These are phyloP conservation scores for Rhizomucor pusillus DNA, from an alignment of 371 early-diverging fungal genomes.

Conservation along the genomic window DNA sequence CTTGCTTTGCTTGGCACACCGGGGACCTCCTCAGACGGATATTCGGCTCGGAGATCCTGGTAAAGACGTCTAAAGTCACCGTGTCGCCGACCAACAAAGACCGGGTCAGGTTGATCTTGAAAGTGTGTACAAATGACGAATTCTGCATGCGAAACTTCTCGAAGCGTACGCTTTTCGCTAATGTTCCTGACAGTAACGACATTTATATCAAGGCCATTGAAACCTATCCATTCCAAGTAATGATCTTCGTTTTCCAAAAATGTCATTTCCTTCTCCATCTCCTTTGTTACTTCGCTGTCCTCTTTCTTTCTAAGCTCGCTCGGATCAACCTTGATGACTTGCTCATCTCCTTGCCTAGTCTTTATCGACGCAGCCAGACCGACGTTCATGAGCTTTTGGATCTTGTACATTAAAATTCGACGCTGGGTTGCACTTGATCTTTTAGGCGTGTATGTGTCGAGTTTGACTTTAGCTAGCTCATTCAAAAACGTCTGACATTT, in stretches of 20 bases:
- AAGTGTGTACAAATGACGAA: constrained; percentile 22
- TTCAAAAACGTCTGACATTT: constrained; percentile 26
- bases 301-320: constrained; percentile 2
- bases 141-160: constrained; percentile 29
- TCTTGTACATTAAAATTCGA: constrained; percentile 24
- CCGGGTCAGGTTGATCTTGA: constrained; percentile 7
- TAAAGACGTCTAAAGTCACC: constrained; percentile 27
- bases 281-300: constrained; percentile 2
- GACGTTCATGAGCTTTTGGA: constrained; percentile 19
- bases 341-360: constrained; percentile 25
- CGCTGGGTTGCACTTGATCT: constrained; percentile 22
- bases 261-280: constrained; percentile 8
- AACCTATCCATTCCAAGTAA: constrained; percentile 25
- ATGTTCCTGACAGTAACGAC: constrained; percentile 28
- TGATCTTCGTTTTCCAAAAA: constrained; percentile 20
- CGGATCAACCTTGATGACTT: constrained; percentile 12
- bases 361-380: constrained; percentile 24
- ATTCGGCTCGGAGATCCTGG: constrained; percentile 22
- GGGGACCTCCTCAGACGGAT: constrained; percentile 26
- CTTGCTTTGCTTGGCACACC: constrained; percentile 24
- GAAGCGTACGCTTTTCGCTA: constrained; percentile 19
- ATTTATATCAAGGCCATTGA: constrained; percentile 21
- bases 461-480: constrained; percentile 21
- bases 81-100: constrained; percentile 30
- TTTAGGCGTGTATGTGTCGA: constrained; percentile 21